Evolutionary conservation across 257 asterid species (phyloP), one percentile per base, ranked within the genome.

Genomic region (Solanum chiquidenum): DNA sequence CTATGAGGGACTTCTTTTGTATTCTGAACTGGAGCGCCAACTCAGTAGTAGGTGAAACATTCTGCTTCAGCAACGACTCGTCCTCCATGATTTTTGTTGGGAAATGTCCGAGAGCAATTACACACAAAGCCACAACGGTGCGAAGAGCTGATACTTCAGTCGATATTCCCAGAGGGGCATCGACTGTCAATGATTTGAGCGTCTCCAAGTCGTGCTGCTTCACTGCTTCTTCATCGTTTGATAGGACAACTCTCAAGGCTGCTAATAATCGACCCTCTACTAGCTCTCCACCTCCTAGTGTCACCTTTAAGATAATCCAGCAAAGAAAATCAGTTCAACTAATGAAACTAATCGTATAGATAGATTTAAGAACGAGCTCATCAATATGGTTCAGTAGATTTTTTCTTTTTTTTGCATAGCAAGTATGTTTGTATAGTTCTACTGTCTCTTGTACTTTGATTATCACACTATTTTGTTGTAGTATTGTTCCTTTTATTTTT

Each of bases 21-120:
- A 95, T 91, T 91, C 99, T 92, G 90, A 93, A 96, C 74, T 88
- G 90, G 66, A 93, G 69, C 31, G 97, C 98, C 91, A 97, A 88
- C 89, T 93, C 95, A 34, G 95, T 89, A 7, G 98, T 91, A 16
- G 88, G 21, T 1, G 98, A 88, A 34, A 92, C 87, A 21, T 87
- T 88, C 77, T 93, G 89, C 73, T 94, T 88, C 91, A 96, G 80
- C 34, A 93, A 62, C 49, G 94, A 49, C 88, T 96, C 98, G 13
- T 96, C 99, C 86, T 97, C 99, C 98, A 91, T 95, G 90, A 97
- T 93, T 87, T 97, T 94, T 42, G 98, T 94, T 1, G 99, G 98
- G 89, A 97, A 97, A 89, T 95, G 98, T 80, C 87, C 93, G 3
- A 97, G 93, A 0, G 97, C 98, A 33, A 96, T 97, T 83, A 94